Conservation (phyloP, 208 protist species). For the Trypanosoma platydactyli region DNA sequence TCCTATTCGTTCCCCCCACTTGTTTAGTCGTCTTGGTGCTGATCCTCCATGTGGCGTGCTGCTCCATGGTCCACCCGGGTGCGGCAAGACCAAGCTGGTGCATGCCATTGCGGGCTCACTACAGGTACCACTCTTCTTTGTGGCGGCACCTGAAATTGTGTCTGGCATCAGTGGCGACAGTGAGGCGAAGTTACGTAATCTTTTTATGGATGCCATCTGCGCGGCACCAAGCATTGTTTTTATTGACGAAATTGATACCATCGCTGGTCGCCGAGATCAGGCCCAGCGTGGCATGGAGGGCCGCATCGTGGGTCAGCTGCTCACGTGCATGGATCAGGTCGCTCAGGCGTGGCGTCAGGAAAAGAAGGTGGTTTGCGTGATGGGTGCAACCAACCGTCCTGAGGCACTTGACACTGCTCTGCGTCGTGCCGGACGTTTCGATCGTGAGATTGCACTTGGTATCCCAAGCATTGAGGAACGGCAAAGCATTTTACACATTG, state of each 20-base stretch:
- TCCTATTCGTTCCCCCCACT: conserved; percentile 93
- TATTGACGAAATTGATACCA: conserved; percentile 99
- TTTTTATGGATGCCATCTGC: conserved; percentile 94
- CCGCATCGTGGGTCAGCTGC: conserved; percentile 98
- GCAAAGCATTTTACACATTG: conserved; percentile 85
- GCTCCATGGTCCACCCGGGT: conserved; percentile 96
- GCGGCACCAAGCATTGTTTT: conserved; percentile 98
- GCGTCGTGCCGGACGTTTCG: conserved; percentile 97
- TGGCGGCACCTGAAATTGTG: conserved; percentile 96
- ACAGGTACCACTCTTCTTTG: conserved; percentile 94
- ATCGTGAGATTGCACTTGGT: conserved; percentile 96
- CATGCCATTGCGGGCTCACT: conserved; percentile 95
- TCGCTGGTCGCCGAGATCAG: conserved; percentile 92
- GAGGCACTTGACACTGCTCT: conserved; percentile 96
- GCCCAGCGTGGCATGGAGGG: conserved; percentile 98
- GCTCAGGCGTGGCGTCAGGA: conserved; percentile 83
- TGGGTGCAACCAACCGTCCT: conserved; percentile 96
- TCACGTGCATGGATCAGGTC: conserved; percentile 98
- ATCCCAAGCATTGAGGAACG: conserved; percentile 95
- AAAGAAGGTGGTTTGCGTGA: conserved; percentile 92
- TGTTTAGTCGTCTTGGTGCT: conserved; percentile 95
- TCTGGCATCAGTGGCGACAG: conserved; percentile 98
- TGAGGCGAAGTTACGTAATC: conserved; percentile 95
- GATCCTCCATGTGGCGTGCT: conserved; percentile 95
- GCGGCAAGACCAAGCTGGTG: conserved; percentile 96